Conservation (phyloP, 495 filamentous ascomycete species). For the Podospora bellae-mahoneyi region DNA sequence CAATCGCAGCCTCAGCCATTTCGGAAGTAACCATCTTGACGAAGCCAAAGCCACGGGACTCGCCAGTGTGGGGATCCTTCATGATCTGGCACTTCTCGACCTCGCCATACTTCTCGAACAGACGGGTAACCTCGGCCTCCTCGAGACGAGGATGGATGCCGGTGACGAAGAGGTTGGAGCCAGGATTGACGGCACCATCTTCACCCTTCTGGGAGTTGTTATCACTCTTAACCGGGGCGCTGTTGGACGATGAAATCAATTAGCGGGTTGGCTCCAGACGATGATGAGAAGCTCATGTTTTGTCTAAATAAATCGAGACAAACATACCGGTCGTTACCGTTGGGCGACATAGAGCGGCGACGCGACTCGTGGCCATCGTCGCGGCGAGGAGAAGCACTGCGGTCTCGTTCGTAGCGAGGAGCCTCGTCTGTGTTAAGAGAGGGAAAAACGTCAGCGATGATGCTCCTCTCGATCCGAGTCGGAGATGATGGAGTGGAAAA, state of each 20-base stretch:
- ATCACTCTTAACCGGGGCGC: slow-evolving; percentile 28
- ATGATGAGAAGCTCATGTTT: neutral
- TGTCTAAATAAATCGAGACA: slow-evolving; percentile 5
- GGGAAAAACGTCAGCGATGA: neutral
- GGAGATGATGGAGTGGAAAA: neutral
- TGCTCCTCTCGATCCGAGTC: neutral
- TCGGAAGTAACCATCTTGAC: slow-evolving; percentile 97
- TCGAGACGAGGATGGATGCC: slow-evolving; percentile 93
- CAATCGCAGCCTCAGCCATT: slow-evolving; percentile 93
- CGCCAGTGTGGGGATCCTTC: slow-evolving; percentile 95
- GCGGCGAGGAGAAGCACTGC: slow-evolving; percentile 90
- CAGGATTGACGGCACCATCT: slow-evolving; percentile 79
- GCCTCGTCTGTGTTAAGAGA: slow-evolving; percentile 56
- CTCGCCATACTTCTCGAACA: slow-evolving; percentile 97
- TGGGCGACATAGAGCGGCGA: slow-evolving; percentile 73
- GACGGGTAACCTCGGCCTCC: slow-evolving; percentile 84
- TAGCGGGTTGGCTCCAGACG: slow-evolving; percentile 7
- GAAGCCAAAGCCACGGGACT: slow-evolving; percentile 98
- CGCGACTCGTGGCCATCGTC: slow-evolving; percentile 65
- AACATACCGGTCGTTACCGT: slow-evolving; percentile 68
- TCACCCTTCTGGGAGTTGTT: slow-evolving; percentile 58
- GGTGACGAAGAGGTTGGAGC: slow-evolving; percentile 98
- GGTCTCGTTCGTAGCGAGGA: slow-evolving; percentile 72
- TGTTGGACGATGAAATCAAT: slow-evolving; percentile 13
- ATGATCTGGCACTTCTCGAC: slow-evolving; percentile 99